Evolutionary conservation across 2,329 filamentous ascomycete species (phyloP).

Genomic region (Colletotrichum coccodes): DNA sequence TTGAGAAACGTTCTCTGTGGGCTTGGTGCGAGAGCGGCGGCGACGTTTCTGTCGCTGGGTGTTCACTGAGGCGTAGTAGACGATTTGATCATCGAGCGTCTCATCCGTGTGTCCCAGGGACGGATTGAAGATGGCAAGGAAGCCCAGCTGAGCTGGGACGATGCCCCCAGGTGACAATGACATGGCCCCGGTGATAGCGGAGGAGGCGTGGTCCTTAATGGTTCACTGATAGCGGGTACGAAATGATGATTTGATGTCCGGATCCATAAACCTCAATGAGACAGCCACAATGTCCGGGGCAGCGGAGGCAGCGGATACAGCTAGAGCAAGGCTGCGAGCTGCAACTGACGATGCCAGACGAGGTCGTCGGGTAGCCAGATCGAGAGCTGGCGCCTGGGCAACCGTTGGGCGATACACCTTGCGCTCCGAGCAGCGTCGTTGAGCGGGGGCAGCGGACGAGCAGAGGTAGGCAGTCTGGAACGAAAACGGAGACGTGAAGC

Average conservation of each 20-base stretch:
- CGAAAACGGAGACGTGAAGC: background rate
- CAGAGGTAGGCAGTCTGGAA: background rate
- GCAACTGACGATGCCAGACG: background rate
- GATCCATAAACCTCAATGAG: background rate
- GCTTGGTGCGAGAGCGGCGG: conserved; percentile 52
- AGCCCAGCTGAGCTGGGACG: conserved; percentile 86
- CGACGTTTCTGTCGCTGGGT: conserved; percentile 52
- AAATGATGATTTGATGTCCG: background rate
- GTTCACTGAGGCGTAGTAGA: conserved; percentile 84
- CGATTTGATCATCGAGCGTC: conserved; percentile 81
- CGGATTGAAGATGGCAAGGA: conserved; percentile 95
- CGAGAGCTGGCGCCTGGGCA: background rate
- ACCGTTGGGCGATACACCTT: background rate
- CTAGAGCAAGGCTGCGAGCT: background rate
- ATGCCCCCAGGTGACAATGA: conserved; percentile 44
- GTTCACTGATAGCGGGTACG: conserved; percentile 8
- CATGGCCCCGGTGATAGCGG: conserved; percentile 12
- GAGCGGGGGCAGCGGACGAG: background rate
- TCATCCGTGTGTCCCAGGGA: conserved; percentile 71
- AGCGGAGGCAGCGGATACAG: background rate
- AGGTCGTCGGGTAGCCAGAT: background rate
- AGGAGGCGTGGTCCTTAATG: background rate
- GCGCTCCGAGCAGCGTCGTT: conserved; percentile 6
- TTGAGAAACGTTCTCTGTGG: conserved; percentile 57
- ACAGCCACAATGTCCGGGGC: background rate